A percentile compares a stretch with the other conserved stretches of the same genome.
Evolutionary conservation across 2,329 filamentous ascomycete species (phyloP).

Genomic region (Pseudocercospora pini-densiflorae): DNA sequence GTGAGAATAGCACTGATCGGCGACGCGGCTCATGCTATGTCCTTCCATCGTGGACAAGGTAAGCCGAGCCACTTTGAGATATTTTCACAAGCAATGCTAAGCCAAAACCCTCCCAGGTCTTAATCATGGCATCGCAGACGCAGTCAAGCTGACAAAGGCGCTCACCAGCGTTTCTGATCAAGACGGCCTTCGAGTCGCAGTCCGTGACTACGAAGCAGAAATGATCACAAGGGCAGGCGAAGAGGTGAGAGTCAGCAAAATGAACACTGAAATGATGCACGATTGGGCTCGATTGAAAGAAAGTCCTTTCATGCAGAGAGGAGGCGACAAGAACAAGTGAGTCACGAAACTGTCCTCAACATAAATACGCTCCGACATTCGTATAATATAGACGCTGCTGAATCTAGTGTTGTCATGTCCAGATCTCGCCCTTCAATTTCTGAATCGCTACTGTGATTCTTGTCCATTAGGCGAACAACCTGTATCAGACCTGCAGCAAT

Average conservation of each 20-base stretch:
- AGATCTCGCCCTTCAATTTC: too few relatives aligned
- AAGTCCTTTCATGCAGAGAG: conserved; percentile 22
- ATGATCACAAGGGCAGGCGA: conserved; percentile 21
- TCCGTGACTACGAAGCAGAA: conserved; percentile 16
- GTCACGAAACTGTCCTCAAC: too few relatives aligned
- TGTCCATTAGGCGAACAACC: too few relatives aligned
- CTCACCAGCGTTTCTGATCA: neutral
- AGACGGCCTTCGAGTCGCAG: neutral
- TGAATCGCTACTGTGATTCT: too few relatives aligned
- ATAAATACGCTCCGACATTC: too few relatives aligned
- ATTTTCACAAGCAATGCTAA: neutral
- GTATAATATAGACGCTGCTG: too few relatives aligned
- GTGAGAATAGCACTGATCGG: conserved; percentile 9
- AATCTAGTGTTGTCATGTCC: too few relatives aligned
- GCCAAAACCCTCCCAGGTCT: neutral
- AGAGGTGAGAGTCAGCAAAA: conserved; percentile 13
- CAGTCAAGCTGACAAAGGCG: conserved; percentile 3
- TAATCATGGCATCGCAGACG: conserved; percentile 22
- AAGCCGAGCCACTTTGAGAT: neutral
- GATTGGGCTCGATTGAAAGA: conserved; percentile 17
- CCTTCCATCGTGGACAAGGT: conserved; percentile 19
- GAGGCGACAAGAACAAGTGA: conserved; percentile 17
- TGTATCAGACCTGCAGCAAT: too few relatives aligned
- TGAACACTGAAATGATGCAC: conserved; percentile 26
- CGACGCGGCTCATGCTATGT: conserved; percentile 22